Evolutionary conservation across 176 grass and related monocot genomes (phyloP).

Genomic region (Aegilops tauschii): DNA sequence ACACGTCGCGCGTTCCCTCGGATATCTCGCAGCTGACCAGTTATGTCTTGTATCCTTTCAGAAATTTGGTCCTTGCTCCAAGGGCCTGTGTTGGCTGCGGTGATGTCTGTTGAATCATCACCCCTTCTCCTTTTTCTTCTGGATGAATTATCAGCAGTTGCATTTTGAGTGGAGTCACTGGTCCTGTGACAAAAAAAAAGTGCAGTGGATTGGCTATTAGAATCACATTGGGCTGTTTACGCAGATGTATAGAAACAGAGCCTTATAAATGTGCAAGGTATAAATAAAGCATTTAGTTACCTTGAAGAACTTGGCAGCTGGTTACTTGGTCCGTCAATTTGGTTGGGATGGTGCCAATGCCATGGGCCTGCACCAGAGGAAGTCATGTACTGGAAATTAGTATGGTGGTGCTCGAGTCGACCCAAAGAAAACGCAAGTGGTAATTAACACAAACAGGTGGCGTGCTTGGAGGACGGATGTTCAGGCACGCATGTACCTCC

Average conservation of each 20-base stretch:
- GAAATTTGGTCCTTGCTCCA: not conserved
- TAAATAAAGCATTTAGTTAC: no score
- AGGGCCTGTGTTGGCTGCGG: not conserved
- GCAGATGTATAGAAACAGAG: not conserved
- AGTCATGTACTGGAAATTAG: no score
- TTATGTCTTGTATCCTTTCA: not conserved
- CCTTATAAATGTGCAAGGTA: no score
- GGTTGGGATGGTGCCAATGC: not conserved
- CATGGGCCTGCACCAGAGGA: no score
- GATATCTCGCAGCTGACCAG: not conserved
- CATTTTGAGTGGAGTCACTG: fast-evolving
- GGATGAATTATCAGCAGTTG: not conserved
- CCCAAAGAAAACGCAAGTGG: no score
- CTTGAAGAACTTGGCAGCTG: no score
- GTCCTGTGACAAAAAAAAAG: no score
- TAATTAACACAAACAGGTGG: not conserved
- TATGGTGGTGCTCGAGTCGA: no score
- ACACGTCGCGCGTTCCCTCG: not conserved
- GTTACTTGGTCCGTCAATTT: no score
- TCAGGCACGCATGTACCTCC: not conserved
- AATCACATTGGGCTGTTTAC: not conserved
- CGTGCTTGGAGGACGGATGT: no score
- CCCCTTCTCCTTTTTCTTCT: not conserved
- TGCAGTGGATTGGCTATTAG: not conserved
- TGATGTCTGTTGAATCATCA: fast-evolving